Evolutionary conservation across 768 basidiomycete species (phyloP).

Genomic region (Baorangia bicolor): DNA sequence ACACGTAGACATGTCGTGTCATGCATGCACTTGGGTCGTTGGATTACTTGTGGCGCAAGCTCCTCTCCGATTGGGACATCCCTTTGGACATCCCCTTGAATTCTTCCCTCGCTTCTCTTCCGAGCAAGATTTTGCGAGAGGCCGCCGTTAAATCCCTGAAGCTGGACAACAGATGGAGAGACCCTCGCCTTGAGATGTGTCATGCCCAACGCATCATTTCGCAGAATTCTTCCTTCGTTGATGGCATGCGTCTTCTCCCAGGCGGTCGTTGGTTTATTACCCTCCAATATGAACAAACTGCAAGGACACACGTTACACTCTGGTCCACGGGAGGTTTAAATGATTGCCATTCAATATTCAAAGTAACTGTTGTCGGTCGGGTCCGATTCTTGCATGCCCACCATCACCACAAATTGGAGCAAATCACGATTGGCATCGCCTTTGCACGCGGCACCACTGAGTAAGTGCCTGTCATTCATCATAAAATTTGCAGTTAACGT

Average conservation of each 20-base stretch:
- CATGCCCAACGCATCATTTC: constrained; percentile 37
- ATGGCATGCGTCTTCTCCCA: constrained; percentile 46
- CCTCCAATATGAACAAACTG: constrained; percentile 35
- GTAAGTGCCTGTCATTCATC: constrained; percentile 9
- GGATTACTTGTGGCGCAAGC: constrained; percentile 59
- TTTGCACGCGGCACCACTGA: constrained; percentile 14
- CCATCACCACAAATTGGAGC: constrained; percentile 18
- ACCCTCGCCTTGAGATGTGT: constrained; percentile 35
- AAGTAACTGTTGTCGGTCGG: constrained; percentile 28
- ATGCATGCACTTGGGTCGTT: constrained; percentile 49
- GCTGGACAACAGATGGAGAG: constrained; percentile 52
- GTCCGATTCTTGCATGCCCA: constrained; percentile 37
- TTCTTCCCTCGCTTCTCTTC: constrained; percentile 32
- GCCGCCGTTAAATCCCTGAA: constrained; percentile 44
- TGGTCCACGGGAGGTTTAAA: constrained; percentile 41
- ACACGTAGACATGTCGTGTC: constrained; percentile 59
- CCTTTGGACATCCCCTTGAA: constrained; percentile 43
- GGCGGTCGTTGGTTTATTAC: constrained; percentile 51
- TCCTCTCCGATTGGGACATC: constrained; percentile 28
- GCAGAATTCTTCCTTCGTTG: constrained; percentile 38
- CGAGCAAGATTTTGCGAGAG: constrained; percentile 41
- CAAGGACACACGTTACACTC: constrained; percentile 42
- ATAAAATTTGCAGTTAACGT: not conserved
- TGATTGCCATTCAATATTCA: constrained; percentile 27
- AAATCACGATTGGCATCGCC: constrained; percentile 23